Percentiles rank a stretch among this genome's conserved stretches.
These are phyloP conservation scores for Saccharomyces hybrid DNA, from an alignment of 1,139 yeast genomes.

Conservation along the genomic window DNA sequence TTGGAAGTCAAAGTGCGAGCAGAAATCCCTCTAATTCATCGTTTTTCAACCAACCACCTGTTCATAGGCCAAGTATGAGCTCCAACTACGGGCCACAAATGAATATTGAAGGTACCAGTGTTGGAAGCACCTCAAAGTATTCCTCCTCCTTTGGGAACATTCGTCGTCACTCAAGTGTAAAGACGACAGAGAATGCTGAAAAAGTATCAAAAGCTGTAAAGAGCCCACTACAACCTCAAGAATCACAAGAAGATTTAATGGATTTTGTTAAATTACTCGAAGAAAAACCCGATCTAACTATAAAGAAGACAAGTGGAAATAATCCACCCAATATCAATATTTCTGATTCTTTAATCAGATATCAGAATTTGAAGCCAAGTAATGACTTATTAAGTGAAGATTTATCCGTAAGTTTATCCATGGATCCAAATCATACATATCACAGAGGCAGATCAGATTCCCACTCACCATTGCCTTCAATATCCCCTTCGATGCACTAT, in stretches of 20 bases:
- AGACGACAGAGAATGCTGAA: conserved; percentile 31
- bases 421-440: conserved; percentile 27
- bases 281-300: conserved; percentile 51
- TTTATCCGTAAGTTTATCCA: conserved; percentile 33
- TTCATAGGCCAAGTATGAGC: conserved; percentile 30
- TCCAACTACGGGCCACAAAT: conserved; percentile 18
- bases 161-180: conserved; percentile 35
- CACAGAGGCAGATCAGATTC: conserved; percentile 18
- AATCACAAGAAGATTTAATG: conserved; percentile 55
- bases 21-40: conserved; percentile 37
- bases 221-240: conserved; percentile 11
- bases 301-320: conserved; percentile 33
- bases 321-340: conserved; percentile 23
- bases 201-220: conserved; percentile 12
- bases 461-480: conserved; percentile 27
- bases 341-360: conserved; percentile 39
- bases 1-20: conserved; percentile 36
- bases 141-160: conserved; percentile 36
- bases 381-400: conserved; percentile 40
- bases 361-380: conserved; percentile 41
- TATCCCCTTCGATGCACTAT: conserved; percentile 33
- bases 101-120: conserved; percentile 28
- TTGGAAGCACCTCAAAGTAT: conserved; percentile 35
- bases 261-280: conserved; percentile 81
- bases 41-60: conserved; percentile 28